These are phyloP conservation scores for Hypoxylon lienhwacheense DNA, from an alignment of 495 filamentous ascomycete species.

Conservation along the genomic window DNA sequence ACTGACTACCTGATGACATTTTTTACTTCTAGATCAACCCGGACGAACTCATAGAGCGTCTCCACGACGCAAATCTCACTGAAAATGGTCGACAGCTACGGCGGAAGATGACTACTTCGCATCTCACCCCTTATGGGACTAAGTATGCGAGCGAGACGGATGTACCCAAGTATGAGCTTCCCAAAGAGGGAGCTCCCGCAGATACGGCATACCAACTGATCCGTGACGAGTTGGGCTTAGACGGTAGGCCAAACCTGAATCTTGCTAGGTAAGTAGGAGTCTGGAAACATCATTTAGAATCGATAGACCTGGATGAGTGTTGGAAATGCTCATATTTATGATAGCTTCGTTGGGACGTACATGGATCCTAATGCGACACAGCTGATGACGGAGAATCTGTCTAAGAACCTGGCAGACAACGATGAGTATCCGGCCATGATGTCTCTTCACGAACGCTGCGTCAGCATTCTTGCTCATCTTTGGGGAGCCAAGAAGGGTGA, in stretches of 20 bases:
- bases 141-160: slow-evolving; percentile 62
- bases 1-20: not conserved
- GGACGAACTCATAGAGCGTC: slow-evolving; percentile 59
- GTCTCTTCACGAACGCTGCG: slow-evolving; percentile 69
- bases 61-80: slow-evolving; percentile 50
- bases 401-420: slow-evolving; percentile 69
- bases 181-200: slow-evolving; percentile 61
- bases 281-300: too few species aligned
- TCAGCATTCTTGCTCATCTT: slow-evolving; percentile 69
- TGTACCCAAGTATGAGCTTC: slow-evolving; percentile 70
- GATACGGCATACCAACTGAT: slow-evolving; percentile 69
- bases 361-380: slow-evolving; percentile 67
- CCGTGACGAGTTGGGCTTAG: slow-evolving; percentile 73
- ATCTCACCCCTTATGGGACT: slow-evolving; percentile 65
- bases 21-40: slow-evolving; percentile 58
- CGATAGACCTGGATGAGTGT: too few species aligned
- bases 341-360: slow-evolving; percentile 70
- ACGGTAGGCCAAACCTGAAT: slow-evolving; percentile 72
- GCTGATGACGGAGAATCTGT: slow-evolving; percentile 68
- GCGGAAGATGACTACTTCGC: slow-evolving; percentile 47
- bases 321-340: not conserved
- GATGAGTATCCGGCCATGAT: slow-evolving; percentile 80
- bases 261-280: slow-evolving; percentile 55
- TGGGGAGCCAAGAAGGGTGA: slow-evolving; percentile 69
- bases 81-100: slow-evolving; percentile 49